Conservation (phyloP, 164 flowering plant genomes). For the Macadamia integrifolia region DNA sequence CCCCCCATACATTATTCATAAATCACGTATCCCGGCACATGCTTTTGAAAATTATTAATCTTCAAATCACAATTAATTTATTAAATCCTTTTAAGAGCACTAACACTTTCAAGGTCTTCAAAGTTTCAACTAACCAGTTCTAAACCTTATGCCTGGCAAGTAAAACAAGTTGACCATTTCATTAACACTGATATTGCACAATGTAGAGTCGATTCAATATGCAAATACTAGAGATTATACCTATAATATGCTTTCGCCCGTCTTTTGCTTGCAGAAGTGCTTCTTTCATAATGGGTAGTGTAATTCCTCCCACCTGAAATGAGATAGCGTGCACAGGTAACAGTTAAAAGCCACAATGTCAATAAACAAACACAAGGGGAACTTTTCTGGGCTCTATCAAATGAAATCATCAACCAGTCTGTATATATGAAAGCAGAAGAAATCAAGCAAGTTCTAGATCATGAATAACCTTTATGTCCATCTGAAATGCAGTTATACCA, state of each 20-base stretch:
- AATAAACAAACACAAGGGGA: background rate
- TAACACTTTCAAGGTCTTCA: too few species aligned
- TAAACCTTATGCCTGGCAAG: too few species aligned
- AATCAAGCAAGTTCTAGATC: background rate
- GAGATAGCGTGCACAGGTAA: background rate
- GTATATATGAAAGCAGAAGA: background rate
- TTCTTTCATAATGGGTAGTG: slow-evolving; percentile 71
- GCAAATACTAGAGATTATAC: slow-evolving; percentile 26
- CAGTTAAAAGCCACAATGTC: background rate
- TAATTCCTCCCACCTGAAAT: slow-evolving; percentile 80
- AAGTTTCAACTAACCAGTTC: too few species aligned
- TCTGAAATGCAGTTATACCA: slow-evolving; percentile 94
- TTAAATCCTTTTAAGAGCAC: too few species aligned
- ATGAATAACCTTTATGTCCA: slow-evolving; percentile 88
- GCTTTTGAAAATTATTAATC: too few species aligned
- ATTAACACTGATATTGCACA: too few species aligned
- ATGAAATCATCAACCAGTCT: too few species aligned
- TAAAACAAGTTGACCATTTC: too few species aligned
- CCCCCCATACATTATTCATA: too few species aligned
- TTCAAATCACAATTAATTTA: too few species aligned
- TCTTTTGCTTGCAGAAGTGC: slow-evolving; percentile 87
- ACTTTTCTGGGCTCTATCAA: background rate
- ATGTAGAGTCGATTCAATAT: too few species aligned
- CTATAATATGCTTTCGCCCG: slow-evolving; percentile 78
- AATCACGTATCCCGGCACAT: too few species aligned